Percentiles rank a stretch among this genome's conserved stretches.
These are phyloP conservation scores for Hypoxylon sp. DNA, from an alignment of 2,329 filamentous ascomycete species.

Conservation along the genomic window DNA sequence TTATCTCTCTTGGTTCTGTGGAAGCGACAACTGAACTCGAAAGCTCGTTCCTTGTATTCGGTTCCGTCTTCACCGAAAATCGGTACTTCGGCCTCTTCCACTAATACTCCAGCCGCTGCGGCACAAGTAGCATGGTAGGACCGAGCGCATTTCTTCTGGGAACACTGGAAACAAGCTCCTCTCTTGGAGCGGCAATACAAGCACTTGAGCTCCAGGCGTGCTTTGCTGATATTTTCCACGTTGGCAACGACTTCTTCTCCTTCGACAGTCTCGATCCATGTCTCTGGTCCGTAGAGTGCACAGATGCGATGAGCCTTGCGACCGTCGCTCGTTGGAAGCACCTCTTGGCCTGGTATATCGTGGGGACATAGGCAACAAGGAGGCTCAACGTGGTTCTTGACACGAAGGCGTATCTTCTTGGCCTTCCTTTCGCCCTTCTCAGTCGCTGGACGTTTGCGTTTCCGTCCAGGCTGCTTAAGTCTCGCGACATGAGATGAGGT, in stretches of 20 bases:
- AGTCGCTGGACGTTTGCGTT: constrained; percentile 72
- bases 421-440: constrained; percentile 68
- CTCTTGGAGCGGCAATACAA: constrained; percentile 94
- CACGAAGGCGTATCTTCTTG: constrained; percentile 82
- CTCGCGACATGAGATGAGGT: constrained; percentile 80
- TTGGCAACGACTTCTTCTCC: constrained; percentile 82
- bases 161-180: constrained; percentile 97
- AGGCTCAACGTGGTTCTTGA: constrained; percentile 78
- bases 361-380: constrained; percentile 95
- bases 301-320: constrained; percentile 89
- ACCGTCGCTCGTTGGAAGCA: constrained; percentile 90
- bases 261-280: constrained; percentile 80
- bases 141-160: constrained; percentile 90
- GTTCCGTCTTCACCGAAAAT: constrained; percentile 91
- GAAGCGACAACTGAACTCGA: constrained; percentile 94
- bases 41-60: constrained; percentile 91
- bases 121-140: constrained; percentile 97
- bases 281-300: constrained; percentile 92
- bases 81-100: constrained; percentile 87
- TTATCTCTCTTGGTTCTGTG: constrained; percentile 90
- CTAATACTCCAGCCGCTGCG: constrained; percentile 88
- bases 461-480: constrained; percentile 69
- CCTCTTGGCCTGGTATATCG: constrained; percentile 81
- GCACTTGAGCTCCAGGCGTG: constrained; percentile 91
- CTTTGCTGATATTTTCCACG: constrained; percentile 84